phyloP scores from a whole-genome alignment of 768 basidiomycete genomes.

The Russula olivacea region DNA sequence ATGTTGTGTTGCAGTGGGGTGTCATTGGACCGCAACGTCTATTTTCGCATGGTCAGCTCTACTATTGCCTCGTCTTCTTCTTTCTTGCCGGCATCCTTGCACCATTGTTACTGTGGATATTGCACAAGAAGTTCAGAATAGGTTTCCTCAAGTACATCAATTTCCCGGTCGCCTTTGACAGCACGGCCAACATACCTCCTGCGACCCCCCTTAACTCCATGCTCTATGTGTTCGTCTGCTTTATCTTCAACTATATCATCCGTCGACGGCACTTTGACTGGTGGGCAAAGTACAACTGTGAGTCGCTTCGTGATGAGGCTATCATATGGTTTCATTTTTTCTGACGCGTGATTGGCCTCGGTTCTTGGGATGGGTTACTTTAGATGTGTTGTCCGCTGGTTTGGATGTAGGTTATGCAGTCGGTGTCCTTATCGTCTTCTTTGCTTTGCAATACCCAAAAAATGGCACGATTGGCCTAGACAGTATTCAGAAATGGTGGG shows the following conservation, averaged over 20 bases:
- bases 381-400: constrained; percentile 64
- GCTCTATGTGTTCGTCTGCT: constrained; percentile 35
- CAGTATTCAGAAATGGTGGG: constrained; percentile 60
- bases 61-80: constrained; percentile 49
- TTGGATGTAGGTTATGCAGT: not conserved
- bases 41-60: not conserved
- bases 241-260: constrained; percentile 36
- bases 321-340: no score
- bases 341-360: no score
- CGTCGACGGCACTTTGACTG: constrained; percentile 36
- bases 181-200: constrained; percentile 38
- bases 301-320: constrained; percentile 4
- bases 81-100: constrained; percentile 72
- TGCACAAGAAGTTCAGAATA: not conserved
- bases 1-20: constrained; percentile 36
- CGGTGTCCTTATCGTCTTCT: no score
- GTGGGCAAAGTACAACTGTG: constrained; percentile 39
- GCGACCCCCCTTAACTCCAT: constrained; percentile 39
- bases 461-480: no score
- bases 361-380: not conserved
- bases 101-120: constrained; percentile 47
- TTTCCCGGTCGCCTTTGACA: constrained; percentile 41
- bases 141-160: constrained; percentile 52
- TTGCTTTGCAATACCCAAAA: no score
- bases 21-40: constrained; percentile 64